Evolutionary conservation across 2,329 filamentous ascomycete species (phyloP), one percentile per base, ranked within the genome.

Genomic region (Myotisia sp.): DNA sequence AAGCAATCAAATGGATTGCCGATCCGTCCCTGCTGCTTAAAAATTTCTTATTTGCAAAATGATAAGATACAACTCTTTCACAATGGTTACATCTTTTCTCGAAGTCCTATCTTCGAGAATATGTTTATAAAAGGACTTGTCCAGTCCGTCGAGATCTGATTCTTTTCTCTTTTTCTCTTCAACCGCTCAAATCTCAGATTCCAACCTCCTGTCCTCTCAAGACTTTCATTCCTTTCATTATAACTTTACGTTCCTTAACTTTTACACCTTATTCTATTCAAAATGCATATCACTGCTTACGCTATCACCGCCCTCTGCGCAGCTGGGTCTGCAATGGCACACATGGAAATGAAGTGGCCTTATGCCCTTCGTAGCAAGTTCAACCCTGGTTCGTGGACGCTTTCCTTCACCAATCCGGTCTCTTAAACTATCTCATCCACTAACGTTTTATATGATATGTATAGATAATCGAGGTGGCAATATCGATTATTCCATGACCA

Each of bases 311-410:
- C 38, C 23, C 23, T 26, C 26, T 39, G 38, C 26, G 34, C 34
- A 34, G 41, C 42, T 26, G 38, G 34, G 7, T 29, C 40, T 37
- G 39, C 42, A 9, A 29, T 35, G 13, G 43, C 44, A 39, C 70
- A 74, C 48, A 70, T 74, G 57, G 64, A 73, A 50, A 65, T 74
- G 68, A 58, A 52, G 44, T 60, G 60, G 39, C 70, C 70, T 2
- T 67, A 62, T 40, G 64, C 69, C n/a, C 55, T 74, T 17, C 63
- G 63, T 41, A 66, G 62, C 46, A 63, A 63, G 34, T 54, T 62
- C 33, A 64, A 71, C 44, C 60, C 62, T 5, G 14, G 33, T 34
- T 14, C 6, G 12, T 28, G n/a, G 12, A 19, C 8, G 3, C n/a
- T n/a, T 8, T n/a, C 10, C 23, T 17, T n/a, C 24, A 3, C 8